These are phyloP conservation scores for Oryza glaberrima DNA, from an alignment of 176 grass and related monocot genomes.

Conservation along the genomic window DNA sequence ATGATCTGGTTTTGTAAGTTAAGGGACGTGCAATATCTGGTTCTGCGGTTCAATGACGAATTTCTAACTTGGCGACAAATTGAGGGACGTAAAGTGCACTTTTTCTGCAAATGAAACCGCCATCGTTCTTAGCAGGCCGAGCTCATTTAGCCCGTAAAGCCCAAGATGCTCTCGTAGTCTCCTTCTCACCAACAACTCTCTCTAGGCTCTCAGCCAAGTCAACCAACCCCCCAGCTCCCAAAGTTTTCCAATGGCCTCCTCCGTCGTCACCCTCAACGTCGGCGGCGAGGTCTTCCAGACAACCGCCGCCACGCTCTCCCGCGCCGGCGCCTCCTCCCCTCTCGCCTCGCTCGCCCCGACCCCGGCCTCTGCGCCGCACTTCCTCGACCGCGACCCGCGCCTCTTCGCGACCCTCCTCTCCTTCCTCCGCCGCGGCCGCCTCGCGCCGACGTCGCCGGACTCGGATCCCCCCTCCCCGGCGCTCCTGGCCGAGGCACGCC, in stretches of 20 bases:
- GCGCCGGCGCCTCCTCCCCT: conserved; percentile 58
- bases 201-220: no score
- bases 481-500: conserved; percentile 65
- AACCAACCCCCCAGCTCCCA: background rate
- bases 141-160: no score
- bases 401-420: conserved; percentile 71
- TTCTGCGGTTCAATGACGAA: no score
- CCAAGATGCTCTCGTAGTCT: no score
- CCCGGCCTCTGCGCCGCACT: conserved; percentile 40
- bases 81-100: no score
- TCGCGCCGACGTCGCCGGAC: conserved; percentile 21
- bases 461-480: conserved; percentile 13
- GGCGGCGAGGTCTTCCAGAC: conserved; percentile 86
- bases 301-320: conserved; percentile 64
- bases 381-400: conserved; percentile 75
- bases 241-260: conserved; percentile 35
- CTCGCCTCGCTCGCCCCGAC: conserved; percentile 54
- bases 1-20: no score
- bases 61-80: no score
- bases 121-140: no score
- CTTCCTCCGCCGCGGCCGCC: conserved; percentile 71
- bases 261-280: conserved; percentile 73
- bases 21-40: no score
- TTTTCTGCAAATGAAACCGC: no score
- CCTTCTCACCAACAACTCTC: no score